These are phyloP conservation scores for Phytophthora cryptogea DNA, from an alignment of 352 stramenopile species.

Conservation along the genomic window DNA sequence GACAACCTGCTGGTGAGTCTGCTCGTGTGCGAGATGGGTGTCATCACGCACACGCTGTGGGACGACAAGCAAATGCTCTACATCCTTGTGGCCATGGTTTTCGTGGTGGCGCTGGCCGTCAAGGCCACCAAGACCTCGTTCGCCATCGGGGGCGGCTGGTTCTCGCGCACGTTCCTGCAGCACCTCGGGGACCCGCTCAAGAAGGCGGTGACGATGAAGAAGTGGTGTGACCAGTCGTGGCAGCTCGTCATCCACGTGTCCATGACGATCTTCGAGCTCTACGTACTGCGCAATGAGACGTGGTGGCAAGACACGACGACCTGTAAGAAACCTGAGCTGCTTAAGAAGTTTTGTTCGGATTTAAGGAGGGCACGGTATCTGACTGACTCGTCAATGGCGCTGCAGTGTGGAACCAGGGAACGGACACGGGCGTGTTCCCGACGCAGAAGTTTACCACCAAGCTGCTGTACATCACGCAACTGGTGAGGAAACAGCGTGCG, in stretches of 20 bases:
- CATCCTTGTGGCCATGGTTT: constrained; percentile 64
- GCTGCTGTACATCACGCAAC: constrained; percentile 82
- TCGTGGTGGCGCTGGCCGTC: constrained; percentile 73
- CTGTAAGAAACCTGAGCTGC: constrained; percentile 36
- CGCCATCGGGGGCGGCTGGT: constrained; percentile 62
- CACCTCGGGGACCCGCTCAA: constrained; percentile 82
- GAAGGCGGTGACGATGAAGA: constrained; percentile 86
- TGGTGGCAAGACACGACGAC: constrained; percentile 90
- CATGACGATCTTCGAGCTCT: constrained; percentile 85
- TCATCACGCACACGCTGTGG: constrained; percentile 68
- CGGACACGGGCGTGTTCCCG: constrained; percentile 69
- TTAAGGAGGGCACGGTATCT: constrained; percentile 1
- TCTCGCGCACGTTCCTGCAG: constrained; percentile 80
- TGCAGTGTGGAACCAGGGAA: constrained; percentile 82
- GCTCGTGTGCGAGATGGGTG: constrained; percentile 63
- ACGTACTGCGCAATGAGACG: constrained; percentile 78
- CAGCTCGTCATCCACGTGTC: constrained; percentile 82
- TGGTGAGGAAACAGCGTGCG: constrained; percentile 42
- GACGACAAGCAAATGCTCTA: constrained; percentile 73
- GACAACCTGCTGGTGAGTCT: constrained; percentile 66
- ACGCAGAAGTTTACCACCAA: constrained; percentile 84
- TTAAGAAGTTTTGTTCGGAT: background rate
- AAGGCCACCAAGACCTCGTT: constrained; percentile 73
- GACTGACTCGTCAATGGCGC: background rate
- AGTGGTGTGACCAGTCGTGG: constrained; percentile 91